Evolutionary conservation across 129 eudicot genomes (phyloP), one percentile per base, ranked within the genome.

Genomic region (Lactuca saligna): DNA sequence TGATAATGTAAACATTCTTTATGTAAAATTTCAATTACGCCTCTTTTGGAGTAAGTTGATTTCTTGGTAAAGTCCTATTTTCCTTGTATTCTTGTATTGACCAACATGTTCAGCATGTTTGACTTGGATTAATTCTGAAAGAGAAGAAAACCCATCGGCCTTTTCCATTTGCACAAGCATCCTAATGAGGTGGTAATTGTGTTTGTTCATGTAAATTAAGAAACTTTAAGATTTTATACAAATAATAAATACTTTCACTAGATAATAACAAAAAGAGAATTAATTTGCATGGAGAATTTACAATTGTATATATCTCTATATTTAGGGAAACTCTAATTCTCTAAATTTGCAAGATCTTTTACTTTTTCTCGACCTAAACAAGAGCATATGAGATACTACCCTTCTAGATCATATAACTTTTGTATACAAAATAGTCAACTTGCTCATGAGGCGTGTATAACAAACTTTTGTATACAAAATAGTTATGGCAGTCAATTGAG

Each of bases 301-400:
- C 96, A 88, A 50, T 85, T 88, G 82, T 91, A 88, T 25, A 82
- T 85, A 56, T 74, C 88, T 66, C 88, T 78, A 76, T 91, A 88
- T 76, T 51, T 88, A 33, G 91, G 95, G 74, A 88, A 88, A 15
- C 51, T 75, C 95, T 91, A 88, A 16, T 85, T 80, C 62, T 31
- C 82, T 50, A 44, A 67, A 6, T 3, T 74, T 56, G 69, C 67
- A 66, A 85, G 80, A 50, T 80, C 91, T 71, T 80, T 88, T 34
- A 82, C 91, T 69, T 80, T 80, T 86, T 85, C 88, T 15, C 91
- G 91, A 71, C 85, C 85, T 59, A 57, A 63, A 41, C 37, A 60
- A 68, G 55, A 37, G 44, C 12, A 35, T 37, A 10, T 42, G 55
- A 4, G 41, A 37, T 20, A 51, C 57, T 17, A 44, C 6, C 17